phyloP scores from a whole-genome alignment of 2,329 filamentous ascomycete species.

The Fusarium irregulare region DNA sequence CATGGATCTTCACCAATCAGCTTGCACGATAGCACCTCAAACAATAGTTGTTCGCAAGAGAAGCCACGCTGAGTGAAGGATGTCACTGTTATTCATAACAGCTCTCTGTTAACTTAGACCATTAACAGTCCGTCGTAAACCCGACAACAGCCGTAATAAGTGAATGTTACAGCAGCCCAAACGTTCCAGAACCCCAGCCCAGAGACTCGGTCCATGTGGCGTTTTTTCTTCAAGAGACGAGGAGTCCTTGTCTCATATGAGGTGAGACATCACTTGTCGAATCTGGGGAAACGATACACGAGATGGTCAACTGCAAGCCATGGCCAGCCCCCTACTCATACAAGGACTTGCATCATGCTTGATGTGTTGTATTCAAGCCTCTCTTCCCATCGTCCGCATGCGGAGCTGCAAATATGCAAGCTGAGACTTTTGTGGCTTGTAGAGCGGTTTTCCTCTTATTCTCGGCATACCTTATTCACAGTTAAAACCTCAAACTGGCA shows the following conservation, averaged over 20 bases:
- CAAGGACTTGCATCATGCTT: not conserved
- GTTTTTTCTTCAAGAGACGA: not conserved
- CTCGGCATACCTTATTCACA: not conserved
- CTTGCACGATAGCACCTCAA: not conserved
- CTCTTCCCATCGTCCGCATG: constrained; percentile 12
- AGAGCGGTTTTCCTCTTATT: not conserved
- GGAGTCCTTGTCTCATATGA: not conserved
- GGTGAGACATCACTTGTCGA: not conserved
- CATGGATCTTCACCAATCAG: not conserved
- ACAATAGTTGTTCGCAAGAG: not conserved
- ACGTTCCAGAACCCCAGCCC: not conserved
- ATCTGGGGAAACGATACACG: not conserved
- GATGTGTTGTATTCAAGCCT: not conserved
- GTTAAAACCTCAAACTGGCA: not conserved
- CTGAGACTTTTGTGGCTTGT: not conserved
- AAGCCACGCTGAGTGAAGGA: not conserved
- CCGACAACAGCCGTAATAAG: not conserved
- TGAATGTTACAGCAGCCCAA: not conserved
- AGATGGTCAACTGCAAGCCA: not conserved
- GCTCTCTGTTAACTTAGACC: not conserved
- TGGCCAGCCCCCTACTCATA: not conserved
- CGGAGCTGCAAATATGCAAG: not conserved
- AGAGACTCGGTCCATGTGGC: not conserved
- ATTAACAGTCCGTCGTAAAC: not conserved
- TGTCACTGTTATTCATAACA: not conserved